A percentile compares a stretch with the other conserved stretches of the same genome.
Conservation (phyloP, 306 rosid genomes). For the Cicer judaicum region DNA sequence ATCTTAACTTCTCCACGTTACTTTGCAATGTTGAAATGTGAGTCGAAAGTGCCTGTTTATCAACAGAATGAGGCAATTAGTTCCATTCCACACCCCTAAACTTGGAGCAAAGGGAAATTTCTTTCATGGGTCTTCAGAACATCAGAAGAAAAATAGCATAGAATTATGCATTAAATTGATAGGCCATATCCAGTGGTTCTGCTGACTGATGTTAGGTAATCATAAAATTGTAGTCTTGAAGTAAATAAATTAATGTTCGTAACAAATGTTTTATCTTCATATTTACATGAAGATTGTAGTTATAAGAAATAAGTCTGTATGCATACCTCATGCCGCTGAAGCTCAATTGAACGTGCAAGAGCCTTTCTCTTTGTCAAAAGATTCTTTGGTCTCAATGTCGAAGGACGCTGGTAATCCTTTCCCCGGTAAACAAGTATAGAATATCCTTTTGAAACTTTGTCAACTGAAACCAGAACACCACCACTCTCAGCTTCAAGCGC, state of each 20-base stretch:
- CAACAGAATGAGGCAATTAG: conserved; percentile 29
- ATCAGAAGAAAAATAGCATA: conserved; percentile 5
- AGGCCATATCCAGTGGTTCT: conserved; percentile 8
- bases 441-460: conserved; percentile 83
- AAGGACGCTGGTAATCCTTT: conserved; percentile 81
- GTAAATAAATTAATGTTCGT: conserved; percentile 5
- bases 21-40: conserved; percentile 71
- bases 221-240: conserved; percentile 23
- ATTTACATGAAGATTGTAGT: conserved; percentile 29
- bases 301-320: conserved; percentile 21
- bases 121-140: conserved; percentile 4
- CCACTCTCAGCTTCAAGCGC: conserved; percentile 99
- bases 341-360: conserved; percentile 91
- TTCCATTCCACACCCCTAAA: background rate
- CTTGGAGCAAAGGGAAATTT: background rate
- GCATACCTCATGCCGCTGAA: conserved; percentile 88
- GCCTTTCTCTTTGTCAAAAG: conserved; percentile 98
- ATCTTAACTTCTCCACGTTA: conserved; percentile 66
- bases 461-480: conserved; percentile 90
- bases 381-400: conserved; percentile 86
- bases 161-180: background rate
- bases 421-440: conserved; percentile 84
- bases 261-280: conserved; percentile 8
- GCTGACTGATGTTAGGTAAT: background rate
- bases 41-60: conserved; percentile 72